Evolutionary conservation across 306 rosid genomes (phyloP).

Genomic region (Glycyrrhiza uralensis): DNA sequence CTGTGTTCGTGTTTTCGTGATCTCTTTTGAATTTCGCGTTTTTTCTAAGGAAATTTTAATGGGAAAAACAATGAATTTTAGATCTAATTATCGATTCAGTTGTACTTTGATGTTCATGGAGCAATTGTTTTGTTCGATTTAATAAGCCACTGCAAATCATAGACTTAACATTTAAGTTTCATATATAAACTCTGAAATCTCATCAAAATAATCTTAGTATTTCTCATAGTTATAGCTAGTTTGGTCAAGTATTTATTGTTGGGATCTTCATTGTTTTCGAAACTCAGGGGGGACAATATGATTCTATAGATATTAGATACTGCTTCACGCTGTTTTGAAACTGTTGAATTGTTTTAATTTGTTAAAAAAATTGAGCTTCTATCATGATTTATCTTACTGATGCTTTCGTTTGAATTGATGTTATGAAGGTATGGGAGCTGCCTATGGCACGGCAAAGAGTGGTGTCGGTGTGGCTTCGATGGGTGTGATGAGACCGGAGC

Average conservation of each 20-base stretch:
- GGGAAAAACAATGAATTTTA: too few relatives aligned
- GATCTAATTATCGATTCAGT: not conserved
- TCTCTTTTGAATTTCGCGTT: not conserved
- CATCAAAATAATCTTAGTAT: not conserved
- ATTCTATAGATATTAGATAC: not conserved
- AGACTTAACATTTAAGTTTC: not conserved
- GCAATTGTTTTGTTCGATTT: not conserved
- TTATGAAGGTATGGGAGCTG: conserved; percentile 87
- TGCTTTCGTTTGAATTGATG: conserved; percentile 16
- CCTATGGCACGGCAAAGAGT: conserved; percentile 87
- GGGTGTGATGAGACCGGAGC: conserved; percentile 95
- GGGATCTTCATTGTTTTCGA: not conserved
- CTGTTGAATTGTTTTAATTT: not conserved
- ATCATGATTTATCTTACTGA: not conserved
- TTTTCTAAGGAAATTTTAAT: not conserved
- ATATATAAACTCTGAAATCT: not conserved
- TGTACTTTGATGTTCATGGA: conserved; percentile 10
- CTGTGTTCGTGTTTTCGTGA: not conserved
- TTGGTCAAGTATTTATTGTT: not conserved
- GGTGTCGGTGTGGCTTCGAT: conserved; percentile 91
- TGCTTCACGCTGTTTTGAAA: not conserved
- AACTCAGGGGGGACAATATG: not conserved
- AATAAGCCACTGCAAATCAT: not conserved
- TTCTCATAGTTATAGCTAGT: not conserved
- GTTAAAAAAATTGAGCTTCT: not conserved